These are phyloP conservation scores for Uronychia setigera DNA, from an alignment of 73 alveolate genomes.

Conservation along the genomic window DNA sequence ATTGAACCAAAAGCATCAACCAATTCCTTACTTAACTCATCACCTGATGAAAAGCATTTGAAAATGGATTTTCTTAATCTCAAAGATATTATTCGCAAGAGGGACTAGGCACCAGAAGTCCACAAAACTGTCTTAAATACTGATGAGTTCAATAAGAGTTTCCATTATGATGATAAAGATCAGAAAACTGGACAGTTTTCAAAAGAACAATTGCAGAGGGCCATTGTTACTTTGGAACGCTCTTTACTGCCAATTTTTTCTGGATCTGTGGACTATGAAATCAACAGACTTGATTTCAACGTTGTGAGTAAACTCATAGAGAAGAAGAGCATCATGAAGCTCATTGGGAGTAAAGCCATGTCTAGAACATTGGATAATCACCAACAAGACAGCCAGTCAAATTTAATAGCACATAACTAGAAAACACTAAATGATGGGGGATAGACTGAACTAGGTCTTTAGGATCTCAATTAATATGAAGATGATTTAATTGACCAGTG, in stretches of 20 bases:
- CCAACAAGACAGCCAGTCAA: too few relatives aligned
- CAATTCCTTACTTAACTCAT: neutral
- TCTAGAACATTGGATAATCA: too few relatives aligned
- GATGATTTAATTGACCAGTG: neutral
- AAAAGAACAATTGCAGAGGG: neutral
- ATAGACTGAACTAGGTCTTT: too few relatives aligned
- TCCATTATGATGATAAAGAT: neutral
- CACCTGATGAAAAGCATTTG: too few relatives aligned
- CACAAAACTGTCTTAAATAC: neutral
- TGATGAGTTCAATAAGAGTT: neutral
- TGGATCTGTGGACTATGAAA: neutral
- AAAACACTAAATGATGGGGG: too few relatives aligned
- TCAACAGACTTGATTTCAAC: neutral
- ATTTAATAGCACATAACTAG: too few relatives aligned
- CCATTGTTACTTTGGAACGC: neutral
- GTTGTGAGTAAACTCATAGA: neutral
- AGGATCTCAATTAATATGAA: neutral
- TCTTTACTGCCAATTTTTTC: neutral
- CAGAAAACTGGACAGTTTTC: neutral
- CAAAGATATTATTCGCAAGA: neutral
- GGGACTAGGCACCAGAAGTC: neutral
- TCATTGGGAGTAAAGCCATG: neutral
- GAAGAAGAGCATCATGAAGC: neutral
- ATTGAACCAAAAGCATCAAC: neutral
- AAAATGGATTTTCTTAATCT: too few relatives aligned